Evolutionary conservation across 805 yeast genomes (phyloP).

Genomic region (Tetrapisispora fleetii): DNA sequence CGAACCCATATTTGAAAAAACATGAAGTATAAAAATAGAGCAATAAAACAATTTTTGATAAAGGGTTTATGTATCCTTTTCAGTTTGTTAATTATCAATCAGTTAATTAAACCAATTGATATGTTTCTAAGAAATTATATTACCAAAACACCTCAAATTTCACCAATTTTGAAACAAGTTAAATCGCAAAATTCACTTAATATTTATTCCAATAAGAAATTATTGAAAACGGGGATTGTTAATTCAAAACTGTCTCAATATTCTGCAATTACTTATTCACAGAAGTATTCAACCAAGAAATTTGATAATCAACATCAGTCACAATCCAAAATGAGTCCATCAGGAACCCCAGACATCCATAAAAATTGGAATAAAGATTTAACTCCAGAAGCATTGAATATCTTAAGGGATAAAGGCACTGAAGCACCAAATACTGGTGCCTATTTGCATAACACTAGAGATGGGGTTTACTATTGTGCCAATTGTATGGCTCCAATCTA

Average conservation of each 20-base stretch:
- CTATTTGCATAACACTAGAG: constrained; percentile 25
- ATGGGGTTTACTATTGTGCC: constrained; percentile 75
- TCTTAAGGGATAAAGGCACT: constrained; percentile 56
- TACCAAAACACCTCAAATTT: neutral
- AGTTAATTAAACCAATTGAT: neutral
- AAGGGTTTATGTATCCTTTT: neutral
- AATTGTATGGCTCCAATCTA: constrained; percentile 79
- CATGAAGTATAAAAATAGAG: neutral
- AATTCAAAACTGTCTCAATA: neutral
- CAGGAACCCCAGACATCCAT: constrained; percentile 24
- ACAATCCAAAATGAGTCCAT: neutral
- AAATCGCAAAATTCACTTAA: neutral
- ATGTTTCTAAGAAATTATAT: neutral
- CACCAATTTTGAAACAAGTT: neutral
- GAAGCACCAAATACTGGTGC: constrained; percentile 36
- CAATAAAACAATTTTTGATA: too few species aligned
- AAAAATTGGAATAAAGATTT: constrained; percentile 74
- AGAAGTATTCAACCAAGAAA: neutral
- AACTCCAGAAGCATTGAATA: constrained; percentile 65
- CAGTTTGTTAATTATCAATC: neutral
- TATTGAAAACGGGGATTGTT: neutral
- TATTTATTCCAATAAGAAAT: neutral
- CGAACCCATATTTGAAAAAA: too few species aligned
- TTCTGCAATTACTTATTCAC: neutral
- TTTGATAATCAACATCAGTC: neutral